phyloP scores from a whole-genome alignment of 305 asterid species.

The Andrographis paniculata region DNA sequence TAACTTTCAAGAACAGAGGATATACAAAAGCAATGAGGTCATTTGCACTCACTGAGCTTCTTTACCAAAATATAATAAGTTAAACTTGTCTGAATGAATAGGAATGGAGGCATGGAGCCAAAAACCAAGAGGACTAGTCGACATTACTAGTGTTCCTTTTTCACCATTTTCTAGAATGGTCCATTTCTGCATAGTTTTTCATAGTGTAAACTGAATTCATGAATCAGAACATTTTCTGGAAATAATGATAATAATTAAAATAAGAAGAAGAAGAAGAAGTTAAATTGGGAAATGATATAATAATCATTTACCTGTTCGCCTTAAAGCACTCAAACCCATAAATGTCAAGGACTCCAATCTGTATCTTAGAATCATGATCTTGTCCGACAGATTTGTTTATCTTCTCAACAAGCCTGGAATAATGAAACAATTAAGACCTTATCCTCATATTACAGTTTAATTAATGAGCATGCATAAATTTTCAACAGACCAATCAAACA shows the following conservation, averaged over 20 bases:
- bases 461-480: constrained; percentile 14
- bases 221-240: too few relatives aligned
- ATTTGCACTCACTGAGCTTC: not conserved
- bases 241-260: too few relatives aligned
- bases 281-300: constrained; percentile 7
- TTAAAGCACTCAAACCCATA: constrained; percentile 98
- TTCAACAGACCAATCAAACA: constrained; percentile 82
- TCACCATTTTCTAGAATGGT: too few relatives aligned
- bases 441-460: constrained; percentile 17
- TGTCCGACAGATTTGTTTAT: constrained; percentile 96
- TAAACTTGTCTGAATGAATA: too few relatives aligned
- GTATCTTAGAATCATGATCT: constrained; percentile 75
- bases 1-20: too few relatives aligned
- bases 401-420: constrained; percentile 96
- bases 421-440: constrained; percentile 13
- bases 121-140: too few relatives aligned
- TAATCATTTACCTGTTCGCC: constrained; percentile 58
- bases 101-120: too few relatives aligned
- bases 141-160: too few relatives aligned
- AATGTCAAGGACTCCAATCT: constrained; percentile 93
- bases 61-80: constrained; percentile 3
- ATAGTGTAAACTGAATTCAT: too few relatives aligned
- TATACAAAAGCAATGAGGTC: not conserved
- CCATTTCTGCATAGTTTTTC: too few relatives aligned
- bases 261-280: not conserved